A percentile compares a stretch with the other conserved stretches of the same genome.
Evolutionary conservation across 306 rosid species (phyloP).

Genomic region (Vigna reflexopilosa): DNA sequence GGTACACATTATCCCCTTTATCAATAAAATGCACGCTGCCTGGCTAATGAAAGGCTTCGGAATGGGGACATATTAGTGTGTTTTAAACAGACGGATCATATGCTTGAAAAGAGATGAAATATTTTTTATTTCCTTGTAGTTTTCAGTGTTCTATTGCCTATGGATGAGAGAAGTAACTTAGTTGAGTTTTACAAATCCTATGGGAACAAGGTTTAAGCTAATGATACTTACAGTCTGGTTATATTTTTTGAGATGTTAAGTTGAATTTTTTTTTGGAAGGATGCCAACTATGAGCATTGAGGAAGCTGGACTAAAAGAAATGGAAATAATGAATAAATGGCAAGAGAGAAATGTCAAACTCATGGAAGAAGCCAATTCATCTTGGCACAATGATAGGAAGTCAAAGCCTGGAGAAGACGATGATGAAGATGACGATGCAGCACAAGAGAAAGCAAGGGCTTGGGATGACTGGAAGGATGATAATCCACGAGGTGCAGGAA

Average conservation of each 20-base stretch:
- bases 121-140: constrained; percentile 6
- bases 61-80: neutral
- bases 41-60: constrained; percentile 12
- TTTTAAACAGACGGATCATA: neutral
- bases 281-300: constrained; percentile 99
- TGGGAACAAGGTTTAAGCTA: constrained; percentile 18
- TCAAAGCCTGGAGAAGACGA: constrained; percentile 64
- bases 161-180: constrained; percentile 17
- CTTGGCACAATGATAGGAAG: constrained; percentile 85
- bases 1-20: constrained; percentile 41
- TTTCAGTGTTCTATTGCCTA: constrained; percentile 9
- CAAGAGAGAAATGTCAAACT: constrained; percentile 80
- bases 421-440: constrained; percentile 78
- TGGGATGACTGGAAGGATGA: constrained; percentile 99
- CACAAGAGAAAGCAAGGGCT: constrained; percentile 89
- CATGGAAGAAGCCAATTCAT: constrained; percentile 86
- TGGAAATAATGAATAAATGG: constrained; percentile 97
- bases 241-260: constrained; percentile 44
- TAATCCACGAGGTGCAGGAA: constrained; percentile 96
- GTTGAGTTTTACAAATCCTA: constrained; percentile 6
- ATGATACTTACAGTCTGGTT: constrained; percentile 1
- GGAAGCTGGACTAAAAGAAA: constrained; percentile 96
- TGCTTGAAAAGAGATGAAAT: constrained; percentile 24
- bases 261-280: constrained; percentile 57
- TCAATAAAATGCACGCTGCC: constrained; percentile 21